These are phyloP conservation scores for Filosporella fistucella DNA, from an alignment of 495 filamentous ascomycete genomes.

Conservation along the genomic window DNA sequence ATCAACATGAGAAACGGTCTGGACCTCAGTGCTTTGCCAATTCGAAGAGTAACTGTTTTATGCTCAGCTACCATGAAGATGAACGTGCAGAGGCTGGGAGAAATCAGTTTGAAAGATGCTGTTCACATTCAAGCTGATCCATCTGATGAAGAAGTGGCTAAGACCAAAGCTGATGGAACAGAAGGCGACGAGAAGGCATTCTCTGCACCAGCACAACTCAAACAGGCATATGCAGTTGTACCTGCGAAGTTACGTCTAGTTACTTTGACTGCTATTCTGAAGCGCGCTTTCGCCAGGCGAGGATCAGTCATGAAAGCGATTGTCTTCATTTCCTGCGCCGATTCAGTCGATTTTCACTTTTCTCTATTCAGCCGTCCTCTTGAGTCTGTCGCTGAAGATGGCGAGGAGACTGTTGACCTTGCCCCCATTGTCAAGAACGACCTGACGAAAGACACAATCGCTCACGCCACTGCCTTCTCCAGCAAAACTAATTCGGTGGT, in stretches of 20 bases:
- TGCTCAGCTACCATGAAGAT: slow-evolving; percentile 98
- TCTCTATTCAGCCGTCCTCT: slow-evolving; percentile 65
- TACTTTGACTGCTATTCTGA: slow-evolving; percentile 75
- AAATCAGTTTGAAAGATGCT: slow-evolving; percentile 92
- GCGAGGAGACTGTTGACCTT: slow-evolving; percentile 2
- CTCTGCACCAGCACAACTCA: slow-evolving; percentile 85
- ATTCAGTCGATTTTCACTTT: slow-evolving; percentile 95
- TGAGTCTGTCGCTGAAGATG: slow-evolving; percentile 16
- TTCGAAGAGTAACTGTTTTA: slow-evolving; percentile 76
- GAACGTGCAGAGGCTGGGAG: slow-evolving; percentile 85
- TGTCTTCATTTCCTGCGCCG: slow-evolving; percentile 93
- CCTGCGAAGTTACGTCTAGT: slow-evolving; percentile 88
- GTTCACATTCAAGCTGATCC: slow-evolving; percentile 75
- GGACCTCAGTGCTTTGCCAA: slow-evolving; percentile 56
- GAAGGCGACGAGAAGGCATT: slow-evolving; percentile 55
- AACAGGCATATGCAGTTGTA: slow-evolving; percentile 81
- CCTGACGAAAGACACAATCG: slow-evolving; percentile 45
- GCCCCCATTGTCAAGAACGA: slow-evolving; percentile 17
- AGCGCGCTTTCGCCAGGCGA: slow-evolving; percentile 77
- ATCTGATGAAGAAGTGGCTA: slow-evolving; percentile 39
- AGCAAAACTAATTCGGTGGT: slow-evolving; percentile 45
- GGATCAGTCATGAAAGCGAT: slow-evolving; percentile 92
- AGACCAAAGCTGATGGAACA: slow-evolving; percentile 25
- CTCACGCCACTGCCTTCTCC: slow-evolving; percentile 43
- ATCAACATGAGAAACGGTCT: slow-evolving; percentile 35